These are phyloP conservation scores for Coemansia sp. DNA, from an alignment of 371 early-diverging fungal genomes.

Conservation along the genomic window DNA sequence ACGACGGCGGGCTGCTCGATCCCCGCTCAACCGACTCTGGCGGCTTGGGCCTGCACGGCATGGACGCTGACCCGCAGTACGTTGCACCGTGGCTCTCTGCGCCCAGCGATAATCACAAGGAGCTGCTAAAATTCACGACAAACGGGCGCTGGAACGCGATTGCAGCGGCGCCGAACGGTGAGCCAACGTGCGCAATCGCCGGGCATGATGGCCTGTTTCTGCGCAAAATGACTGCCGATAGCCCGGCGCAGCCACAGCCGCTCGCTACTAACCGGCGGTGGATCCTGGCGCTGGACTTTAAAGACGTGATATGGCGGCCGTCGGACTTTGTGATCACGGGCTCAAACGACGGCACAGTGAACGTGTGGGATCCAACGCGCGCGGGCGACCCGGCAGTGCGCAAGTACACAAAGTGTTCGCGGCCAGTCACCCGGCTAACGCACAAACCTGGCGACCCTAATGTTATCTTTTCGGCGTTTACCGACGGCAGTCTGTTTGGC, in stretches of 20 bases:
- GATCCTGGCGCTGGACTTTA: conserved; percentile 33
- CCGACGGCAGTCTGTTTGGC: conserved; percentile 37
- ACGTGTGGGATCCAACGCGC: conserved; percentile 49
- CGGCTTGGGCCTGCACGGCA: background rate
- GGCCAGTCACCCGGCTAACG: conserved; percentile 44
- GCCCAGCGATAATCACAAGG: conserved; percentile 9
- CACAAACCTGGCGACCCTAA: conserved; percentile 44
- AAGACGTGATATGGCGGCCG: conserved; percentile 50
- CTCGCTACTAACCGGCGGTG: conserved; percentile 22
- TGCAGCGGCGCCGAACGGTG: conserved; percentile 26
- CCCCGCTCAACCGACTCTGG: background rate
- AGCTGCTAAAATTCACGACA: conserved; percentile 17
- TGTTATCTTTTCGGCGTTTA: conserved; percentile 42
- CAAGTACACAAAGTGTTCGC: conserved; percentile 18
- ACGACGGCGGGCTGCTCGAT: background rate
- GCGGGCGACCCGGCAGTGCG: conserved; percentile 25
- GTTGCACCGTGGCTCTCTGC: conserved; percentile 25
- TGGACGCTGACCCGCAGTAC: conserved; percentile 4
- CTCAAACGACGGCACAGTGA: conserved; percentile 44
- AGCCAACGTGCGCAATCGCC: conserved; percentile 27
- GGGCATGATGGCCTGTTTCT: conserved; percentile 36
- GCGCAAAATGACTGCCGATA: conserved; percentile 24
- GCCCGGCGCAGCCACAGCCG: conserved; percentile 1
- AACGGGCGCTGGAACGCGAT: conserved; percentile 22
- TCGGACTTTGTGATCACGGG: conserved; percentile 44